phyloP scores from a whole-genome alignment of 2,329 filamentous ascomycete species.

The Fusarium brachygibbosum region DNA sequence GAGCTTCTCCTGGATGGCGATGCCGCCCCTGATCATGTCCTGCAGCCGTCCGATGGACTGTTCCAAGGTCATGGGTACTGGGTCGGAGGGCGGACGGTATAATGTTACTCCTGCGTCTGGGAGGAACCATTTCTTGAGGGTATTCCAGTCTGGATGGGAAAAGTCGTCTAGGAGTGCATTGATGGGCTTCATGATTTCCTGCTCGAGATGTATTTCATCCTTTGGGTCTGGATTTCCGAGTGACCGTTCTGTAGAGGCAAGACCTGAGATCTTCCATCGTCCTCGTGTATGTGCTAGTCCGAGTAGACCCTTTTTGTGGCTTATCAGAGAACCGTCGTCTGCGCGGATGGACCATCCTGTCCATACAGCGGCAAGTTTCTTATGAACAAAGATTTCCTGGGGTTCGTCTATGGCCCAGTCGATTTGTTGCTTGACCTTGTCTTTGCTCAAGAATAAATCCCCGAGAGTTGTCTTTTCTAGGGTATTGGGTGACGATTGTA shows the following conservation, averaged over 20 bases:
- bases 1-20: slow-evolving; percentile 8
- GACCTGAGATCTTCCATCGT: slow-evolving; percentile 18
- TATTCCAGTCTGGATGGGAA: slow-evolving; percentile 17
- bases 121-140: slow-evolving; percentile 20
- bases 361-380: slow-evolving; percentile 14
- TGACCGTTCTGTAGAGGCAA: slow-evolving; percentile 4
- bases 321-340: not conserved
- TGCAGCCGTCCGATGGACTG: slow-evolving; percentile 23
- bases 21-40: slow-evolving; percentile 15
- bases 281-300: slow-evolving; percentile 11
- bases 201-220: not conserved
- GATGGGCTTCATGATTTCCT: slow-evolving; percentile 18
- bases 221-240: not conserved
- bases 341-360: slow-evolving; percentile 10
- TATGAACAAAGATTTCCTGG: not conserved
- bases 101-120: slow-evolving; percentile 12
- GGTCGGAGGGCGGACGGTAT: slow-evolving; percentile 8
- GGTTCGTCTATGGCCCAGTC: slow-evolving; percentile 25
- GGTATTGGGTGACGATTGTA: slow-evolving; percentile 4
- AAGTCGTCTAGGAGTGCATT: slow-evolving; percentile 26
- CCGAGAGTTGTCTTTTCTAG: slow-evolving; percentile 22
- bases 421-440: not conserved
- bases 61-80: slow-evolving; percentile 25
- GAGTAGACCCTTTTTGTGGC: slow-evolving; percentile 18
- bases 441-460: not conserved